A percentile compares a stretch with the other conserved stretches of the same genome.
Evolutionary conservation across 352 stramenopile genomes (phyloP).

Genomic region (Globisporangium perplexum): DNA sequence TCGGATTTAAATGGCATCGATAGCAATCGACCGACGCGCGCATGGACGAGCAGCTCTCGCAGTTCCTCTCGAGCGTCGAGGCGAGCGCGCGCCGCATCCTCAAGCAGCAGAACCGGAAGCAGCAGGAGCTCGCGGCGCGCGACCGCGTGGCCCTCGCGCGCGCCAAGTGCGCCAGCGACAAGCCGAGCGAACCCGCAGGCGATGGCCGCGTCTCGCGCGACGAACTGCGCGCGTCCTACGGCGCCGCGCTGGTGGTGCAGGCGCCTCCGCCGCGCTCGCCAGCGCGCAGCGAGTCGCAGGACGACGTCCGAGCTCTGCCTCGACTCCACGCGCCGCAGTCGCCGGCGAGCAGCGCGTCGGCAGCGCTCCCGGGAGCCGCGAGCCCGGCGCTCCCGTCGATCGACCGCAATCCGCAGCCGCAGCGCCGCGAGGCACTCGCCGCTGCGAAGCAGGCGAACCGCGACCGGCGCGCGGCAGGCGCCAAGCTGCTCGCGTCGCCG

Average conservation of each 20-base stretch:
- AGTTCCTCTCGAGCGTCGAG: slow-evolving; percentile 79
- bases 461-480: slow-evolving; percentile 20
- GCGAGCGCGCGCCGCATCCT: slow-evolving; percentile 70
- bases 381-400: slow-evolving; percentile 28
- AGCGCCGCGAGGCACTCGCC: slow-evolving; percentile 11
- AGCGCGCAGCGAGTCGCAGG: slow-evolving; percentile 16
- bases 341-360: background rate
- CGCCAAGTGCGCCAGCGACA: slow-evolving; percentile 17
- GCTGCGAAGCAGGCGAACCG: slow-evolving; percentile 21
- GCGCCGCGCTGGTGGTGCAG: slow-evolving; percentile 43
- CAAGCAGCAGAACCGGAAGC: slow-evolving; percentile 77
- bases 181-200: slow-evolving; percentile 5
- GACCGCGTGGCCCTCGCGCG: slow-evolving; percentile 34
- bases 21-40: too few species aligned
- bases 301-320: slow-evolving; percentile 3
- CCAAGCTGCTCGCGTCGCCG: slow-evolving; percentile 66
- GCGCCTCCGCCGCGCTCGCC: slow-evolving; percentile 23
- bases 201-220: slow-evolving; percentile 33
- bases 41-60: slow-evolving; percentile 51
- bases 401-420: slow-evolving; percentile 9
- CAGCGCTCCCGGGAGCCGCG: background rate
- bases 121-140: slow-evolving; percentile 46
- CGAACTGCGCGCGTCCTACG: slow-evolving; percentile 55
- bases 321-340: background rate
- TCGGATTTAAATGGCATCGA: too few species aligned